Percentiles rank a stretch among this genome's conserved stretches.
Evolutionary conservation across 352 stramenopile species (phyloP).

Genomic region (Globisporangium acanthophoron): DNA sequence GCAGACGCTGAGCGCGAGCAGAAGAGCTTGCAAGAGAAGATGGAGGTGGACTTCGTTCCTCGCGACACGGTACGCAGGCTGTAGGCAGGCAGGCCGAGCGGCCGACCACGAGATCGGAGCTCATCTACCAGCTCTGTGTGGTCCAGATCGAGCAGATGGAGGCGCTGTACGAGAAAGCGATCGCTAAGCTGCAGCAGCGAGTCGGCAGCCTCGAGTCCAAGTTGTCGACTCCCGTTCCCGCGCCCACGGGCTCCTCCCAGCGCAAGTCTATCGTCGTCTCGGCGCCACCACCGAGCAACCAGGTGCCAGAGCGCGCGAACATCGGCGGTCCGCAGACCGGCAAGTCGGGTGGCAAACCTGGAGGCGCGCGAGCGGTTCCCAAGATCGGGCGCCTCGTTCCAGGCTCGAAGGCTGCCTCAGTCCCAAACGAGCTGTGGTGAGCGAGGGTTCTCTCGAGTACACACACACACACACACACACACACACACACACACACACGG

Average conservation of each 20-base stretch:
- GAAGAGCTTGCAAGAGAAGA: slow-evolving; percentile 29
- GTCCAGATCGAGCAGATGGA: slow-evolving; percentile 69
- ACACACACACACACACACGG: too few relatives aligned
- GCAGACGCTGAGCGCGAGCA: slow-evolving; percentile 20
- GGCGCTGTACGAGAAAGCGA: slow-evolving; percentile 57
- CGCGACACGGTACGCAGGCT: slow-evolving; percentile 30
- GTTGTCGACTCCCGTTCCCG: not conserved
- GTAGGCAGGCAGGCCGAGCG: too few relatives aligned
- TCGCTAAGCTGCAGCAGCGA: slow-evolving; percentile 63
- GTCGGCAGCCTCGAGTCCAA: slow-evolving; percentile 56
- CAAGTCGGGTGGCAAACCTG: not conserved
- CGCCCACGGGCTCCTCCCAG: not conserved
- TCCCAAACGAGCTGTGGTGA: slow-evolving; percentile 3
- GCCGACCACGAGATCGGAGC: too few relatives aligned
- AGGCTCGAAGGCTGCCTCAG: slow-evolving; percentile 26
- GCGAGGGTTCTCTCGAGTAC: too few relatives aligned
- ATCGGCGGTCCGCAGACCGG: slow-evolving; percentile 7
- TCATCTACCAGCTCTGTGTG: too few relatives aligned
- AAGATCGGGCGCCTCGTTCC: slow-evolving; percentile 57
- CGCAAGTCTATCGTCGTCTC: slow-evolving; percentile 22
- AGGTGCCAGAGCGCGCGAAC: slow-evolving; percentile 13
- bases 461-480: too few relatives aligned
- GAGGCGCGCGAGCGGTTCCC: slow-evolving; percentile 26
- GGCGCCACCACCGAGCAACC: slow-evolving; percentile 7
- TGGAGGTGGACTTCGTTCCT: slow-evolving; percentile 53